Evolutionary conservation across 768 basidiomycete genomes (phyloP).

Genomic region (Auricularia sp.): DNA sequence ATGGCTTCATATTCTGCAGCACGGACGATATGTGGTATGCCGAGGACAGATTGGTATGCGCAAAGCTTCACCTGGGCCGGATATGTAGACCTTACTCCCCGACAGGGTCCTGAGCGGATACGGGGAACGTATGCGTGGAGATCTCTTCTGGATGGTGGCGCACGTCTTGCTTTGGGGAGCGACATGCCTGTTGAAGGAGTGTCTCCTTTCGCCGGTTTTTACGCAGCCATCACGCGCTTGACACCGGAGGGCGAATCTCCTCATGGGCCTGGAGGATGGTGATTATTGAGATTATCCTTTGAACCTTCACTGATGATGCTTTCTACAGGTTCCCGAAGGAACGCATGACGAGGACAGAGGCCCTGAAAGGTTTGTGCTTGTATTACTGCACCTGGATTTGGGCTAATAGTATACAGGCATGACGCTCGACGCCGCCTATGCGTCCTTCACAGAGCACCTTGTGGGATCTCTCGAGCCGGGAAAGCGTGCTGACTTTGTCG

Average conservation of each 20-base stretch:
- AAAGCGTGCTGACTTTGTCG: slow-evolving; percentile 81
- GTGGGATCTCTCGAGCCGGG: slow-evolving; percentile 67
- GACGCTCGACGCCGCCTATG: slow-evolving; percentile 85
- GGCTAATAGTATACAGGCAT: slow-evolving; percentile 38
- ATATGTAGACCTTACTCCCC: neutral
- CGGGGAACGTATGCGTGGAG: slow-evolving; percentile 87
- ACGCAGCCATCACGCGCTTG: slow-evolving; percentile 75
- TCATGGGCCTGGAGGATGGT: slow-evolving; percentile 80
- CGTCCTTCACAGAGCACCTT: slow-evolving; percentile 62
- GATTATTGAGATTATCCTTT: neutral
- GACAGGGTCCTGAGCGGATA: slow-evolving; percentile 69
- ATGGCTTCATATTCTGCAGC: slow-evolving; percentile 26
- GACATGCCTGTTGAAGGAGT: slow-evolving; percentile 92
- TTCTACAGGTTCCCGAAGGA: slow-evolving; percentile 59
- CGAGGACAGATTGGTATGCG: slow-evolving; percentile 59
- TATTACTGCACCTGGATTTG: neutral
- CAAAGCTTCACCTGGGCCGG: neutral
- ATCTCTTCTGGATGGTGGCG: slow-evolving; percentile 56
- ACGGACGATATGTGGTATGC: slow-evolving; percentile 93
- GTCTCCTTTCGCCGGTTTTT: slow-evolving; percentile 83
- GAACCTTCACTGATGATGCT: neutral
- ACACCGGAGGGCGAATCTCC: slow-evolving; percentile 64
- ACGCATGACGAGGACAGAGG: slow-evolving; percentile 68
- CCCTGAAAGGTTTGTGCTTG: slow-evolving; percentile 46
- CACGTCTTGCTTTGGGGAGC: slow-evolving; percentile 33